phyloP scores from a whole-genome alignment of 352 stramenopile genomes.

The Phytophthora pini region DNA sequence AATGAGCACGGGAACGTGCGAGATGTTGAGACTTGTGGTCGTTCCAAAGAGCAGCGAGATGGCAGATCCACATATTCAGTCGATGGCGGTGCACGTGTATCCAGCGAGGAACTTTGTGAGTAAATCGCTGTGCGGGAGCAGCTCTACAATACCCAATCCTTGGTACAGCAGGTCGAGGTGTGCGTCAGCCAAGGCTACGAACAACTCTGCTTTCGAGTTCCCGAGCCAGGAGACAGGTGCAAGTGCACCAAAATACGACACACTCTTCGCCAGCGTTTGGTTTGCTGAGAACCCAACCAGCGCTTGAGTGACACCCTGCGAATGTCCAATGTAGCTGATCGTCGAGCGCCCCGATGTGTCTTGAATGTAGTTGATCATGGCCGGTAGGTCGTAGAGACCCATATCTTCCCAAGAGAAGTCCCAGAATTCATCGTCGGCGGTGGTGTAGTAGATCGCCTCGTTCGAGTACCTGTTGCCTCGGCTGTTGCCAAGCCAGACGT shows the following conservation, averaged over 20 bases:
- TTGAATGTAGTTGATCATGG: constrained; percentile 52
- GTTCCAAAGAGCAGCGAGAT: no score
- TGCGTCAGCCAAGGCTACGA: no score
- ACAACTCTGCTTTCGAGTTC: background rate
- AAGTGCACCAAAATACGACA: constrained; percentile 58
- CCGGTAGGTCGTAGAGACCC: constrained; percentile 50
- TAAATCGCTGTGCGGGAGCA: no score
- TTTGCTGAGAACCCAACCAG: constrained; percentile 56
- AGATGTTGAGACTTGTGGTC: no score
- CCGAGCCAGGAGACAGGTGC: constrained; percentile 50
- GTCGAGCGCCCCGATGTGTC: constrained; percentile 17
- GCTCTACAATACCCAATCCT: no score
- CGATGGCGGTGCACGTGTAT: no score
- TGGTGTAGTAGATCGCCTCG: constrained; percentile 44
- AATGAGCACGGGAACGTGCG: no score
- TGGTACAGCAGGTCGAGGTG: no score
- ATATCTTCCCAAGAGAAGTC: constrained; percentile 65
- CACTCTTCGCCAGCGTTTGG: constrained; percentile 53
- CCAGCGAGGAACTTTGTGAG: no score
- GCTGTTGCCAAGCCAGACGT: constrained; percentile 71
- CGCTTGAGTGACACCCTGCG: constrained; percentile 56
- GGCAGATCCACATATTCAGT: no score
- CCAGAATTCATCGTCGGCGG: constrained; percentile 46
- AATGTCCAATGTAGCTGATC: constrained; percentile 58
- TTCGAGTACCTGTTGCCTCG: constrained; percentile 61